Conservation (phyloP, 2,329 filamentous ascomycete species). For the Triangularia verruculosa region DNA sequence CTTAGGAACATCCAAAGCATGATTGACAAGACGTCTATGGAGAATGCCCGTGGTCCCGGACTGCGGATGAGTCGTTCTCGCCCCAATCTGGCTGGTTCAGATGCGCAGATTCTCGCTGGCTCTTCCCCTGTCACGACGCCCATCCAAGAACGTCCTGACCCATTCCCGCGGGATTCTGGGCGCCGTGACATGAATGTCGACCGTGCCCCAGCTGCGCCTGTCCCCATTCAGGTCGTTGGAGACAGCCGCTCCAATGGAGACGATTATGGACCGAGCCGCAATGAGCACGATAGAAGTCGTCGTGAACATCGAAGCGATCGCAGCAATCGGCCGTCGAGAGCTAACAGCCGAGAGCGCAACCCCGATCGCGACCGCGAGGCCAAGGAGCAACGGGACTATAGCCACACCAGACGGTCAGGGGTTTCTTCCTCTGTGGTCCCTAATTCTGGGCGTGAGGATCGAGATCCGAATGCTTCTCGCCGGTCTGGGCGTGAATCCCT, state of each 20-base stretch:
- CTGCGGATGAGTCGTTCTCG: slow-evolving; percentile 21
- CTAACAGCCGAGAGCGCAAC: slow-evolving; percentile 45
- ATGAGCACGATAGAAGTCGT: slow-evolving; percentile 42
- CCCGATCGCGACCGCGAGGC: slow-evolving; percentile 28
- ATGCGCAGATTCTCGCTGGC: slow-evolving; percentile 55
- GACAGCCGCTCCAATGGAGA: slow-evolving; percentile 34
- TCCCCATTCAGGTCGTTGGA: slow-evolving; percentile 32
- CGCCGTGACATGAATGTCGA: slow-evolving; percentile 36
- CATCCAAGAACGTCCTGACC: slow-evolving; percentile 47
- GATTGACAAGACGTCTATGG: slow-evolving; percentile 46
- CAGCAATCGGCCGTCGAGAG: slow-evolving; percentile 40
- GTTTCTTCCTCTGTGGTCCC: background rate
- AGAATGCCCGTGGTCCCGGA: slow-evolving; percentile 30
- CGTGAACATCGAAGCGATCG: slow-evolving; percentile 45
- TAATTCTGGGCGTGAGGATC: slow-evolving; percentile 17
- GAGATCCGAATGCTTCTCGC: slow-evolving; percentile 27
- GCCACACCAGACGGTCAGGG: slow-evolving; percentile 42
- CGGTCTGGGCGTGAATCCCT: slow-evolving; percentile 30
- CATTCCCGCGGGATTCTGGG: slow-evolving; percentile 29
- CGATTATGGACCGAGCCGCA: slow-evolving; percentile 37
- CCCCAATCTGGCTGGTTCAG: slow-evolving; percentile 47
- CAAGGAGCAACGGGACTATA: slow-evolving; percentile 45
- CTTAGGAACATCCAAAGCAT: slow-evolving; percentile 59
- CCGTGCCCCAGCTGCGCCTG: slow-evolving; percentile 22
- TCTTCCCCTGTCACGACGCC: slow-evolving; percentile 51